Base-by-base conservation (phyloP, 768 basidiomycete genomes). In the Suillus fuscotomentosus region DNA sequence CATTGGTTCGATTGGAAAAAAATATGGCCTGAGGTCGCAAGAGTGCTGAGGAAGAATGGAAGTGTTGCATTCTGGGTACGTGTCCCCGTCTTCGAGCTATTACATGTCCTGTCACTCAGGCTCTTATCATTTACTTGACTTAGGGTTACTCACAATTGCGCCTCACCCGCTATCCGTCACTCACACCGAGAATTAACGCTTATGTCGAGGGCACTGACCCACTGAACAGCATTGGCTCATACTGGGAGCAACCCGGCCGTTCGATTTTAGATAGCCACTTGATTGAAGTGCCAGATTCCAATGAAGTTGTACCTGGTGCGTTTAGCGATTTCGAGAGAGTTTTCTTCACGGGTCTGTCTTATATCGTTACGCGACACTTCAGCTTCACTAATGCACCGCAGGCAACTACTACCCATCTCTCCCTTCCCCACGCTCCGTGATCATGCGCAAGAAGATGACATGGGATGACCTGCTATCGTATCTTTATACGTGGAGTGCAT, bases 1-100 rank as follows among this genome's bases (percentile, higher is more conserved):
- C 92, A 94, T 71, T 93, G 92, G 92, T 94, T 94, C 70, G 82
- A 93, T 69, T 91, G 88, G 83, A 73, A 76, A 5, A 85, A 83
- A 68, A 80, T 89, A 6, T 94, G 91, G 90, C 84, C 82, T 4
- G 88, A 93, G 74, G 77, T 86, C 0, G 79, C 80, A 15, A 80
- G 89, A 3, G 82, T 90, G 8, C 76, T 94, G 48, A 79, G 83
- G 59, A 80, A 79, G 10, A 82, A 85, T 20, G 92, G 91, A 3
- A 88, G 84, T 1, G 86, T 86, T 14, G 90, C 89, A 6, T 88
- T 88, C 70, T 93, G 91, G 89, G 92, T 91, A 65, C 45, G 82
- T 73, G 39, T 15, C 36, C 5, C 3, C 48, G 2, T 6, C 45
- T 45, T 14, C 31, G 15, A 67, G 24, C 15, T 17, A 11, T 41